These are phyloP conservation scores for Cryptococcus jaspeensis DNA, from an alignment of 1,284 basidiomycete species.

Conservation along the genomic window DNA sequence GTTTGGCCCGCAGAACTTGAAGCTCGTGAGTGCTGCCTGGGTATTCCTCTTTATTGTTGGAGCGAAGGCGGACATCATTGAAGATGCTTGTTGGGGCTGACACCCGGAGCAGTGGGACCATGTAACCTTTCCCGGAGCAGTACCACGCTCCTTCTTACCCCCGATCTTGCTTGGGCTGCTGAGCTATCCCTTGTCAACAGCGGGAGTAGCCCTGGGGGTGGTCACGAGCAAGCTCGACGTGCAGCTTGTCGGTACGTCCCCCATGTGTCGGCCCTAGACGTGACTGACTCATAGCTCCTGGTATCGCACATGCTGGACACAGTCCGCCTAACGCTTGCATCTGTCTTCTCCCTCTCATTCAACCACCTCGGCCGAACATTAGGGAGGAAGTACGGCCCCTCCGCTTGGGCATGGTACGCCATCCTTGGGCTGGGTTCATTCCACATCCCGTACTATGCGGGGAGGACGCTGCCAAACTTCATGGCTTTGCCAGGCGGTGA, in stretches of 20 bases:
- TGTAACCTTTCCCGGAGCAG: conserved; percentile 79
- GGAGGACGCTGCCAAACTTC: conserved; percentile 91
- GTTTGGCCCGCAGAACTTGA: conserved; percentile 34
- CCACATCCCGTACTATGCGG: conserved; percentile 89
- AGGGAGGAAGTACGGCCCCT: conserved; percentile 62
- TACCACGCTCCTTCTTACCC: conserved; percentile 57
- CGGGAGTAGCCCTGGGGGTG: conserved; percentile 53
- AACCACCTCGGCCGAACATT: conserved; percentile 65
- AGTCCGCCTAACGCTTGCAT: conserved; percentile 76
- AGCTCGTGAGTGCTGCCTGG: conserved; percentile 15
- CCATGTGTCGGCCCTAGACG: conserved; percentile 39
- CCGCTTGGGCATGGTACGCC: conserved; percentile 62
- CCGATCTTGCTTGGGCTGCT: conserved; percentile 57
- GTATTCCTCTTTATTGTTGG: no score
- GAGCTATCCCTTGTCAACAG: conserved; percentile 54
- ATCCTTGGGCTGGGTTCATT: conserved; percentile 78
- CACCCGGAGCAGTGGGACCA: conserved; percentile 75
- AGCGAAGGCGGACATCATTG: neutral
- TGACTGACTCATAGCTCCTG: neutral
- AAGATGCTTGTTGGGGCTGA: no score
- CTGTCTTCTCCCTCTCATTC: conserved; percentile 65
- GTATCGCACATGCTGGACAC: conserved; percentile 4
- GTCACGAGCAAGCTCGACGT: conserved; percentile 60
- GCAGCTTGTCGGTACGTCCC: conserved; percentile 68
- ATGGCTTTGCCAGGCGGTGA: conserved; percentile 77